Evolutionary conservation across 1,284 basidiomycete genomes (phyloP).

Genomic region (Waitea zeae): DNA sequence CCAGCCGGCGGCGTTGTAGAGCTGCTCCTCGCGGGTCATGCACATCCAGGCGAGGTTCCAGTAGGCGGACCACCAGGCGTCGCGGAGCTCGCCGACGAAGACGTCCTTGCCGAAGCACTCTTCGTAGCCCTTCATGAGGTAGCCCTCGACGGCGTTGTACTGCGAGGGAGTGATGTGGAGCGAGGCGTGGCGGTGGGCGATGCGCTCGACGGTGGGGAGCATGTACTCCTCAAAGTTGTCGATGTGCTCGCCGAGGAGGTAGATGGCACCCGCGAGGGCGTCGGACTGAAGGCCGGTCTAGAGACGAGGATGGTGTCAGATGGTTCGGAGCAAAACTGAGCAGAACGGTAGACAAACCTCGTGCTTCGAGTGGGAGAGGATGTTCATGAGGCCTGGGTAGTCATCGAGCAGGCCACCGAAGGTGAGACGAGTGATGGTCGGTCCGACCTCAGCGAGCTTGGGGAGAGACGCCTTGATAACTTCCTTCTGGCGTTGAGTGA

Average conservation of each 20-base stretch:
- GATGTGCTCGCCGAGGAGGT: constrained; percentile 12
- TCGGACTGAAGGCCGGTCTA: constrained; percentile 9
- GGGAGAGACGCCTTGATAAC: constrained; percentile 11
- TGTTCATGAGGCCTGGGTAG: constrained; percentile 10
- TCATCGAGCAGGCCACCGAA: constrained; percentile 11
- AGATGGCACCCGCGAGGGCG: constrained; percentile 11
- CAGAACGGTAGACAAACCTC: constrained; percentile 6
- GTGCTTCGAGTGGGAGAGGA: constrained; percentile 12
- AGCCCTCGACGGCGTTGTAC: constrained; percentile 11
- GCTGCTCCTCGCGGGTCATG: constrained; percentile 11
- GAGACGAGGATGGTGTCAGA: background rate
- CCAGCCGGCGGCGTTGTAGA: constrained; percentile 11
- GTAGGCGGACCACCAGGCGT: constrained; percentile 12
- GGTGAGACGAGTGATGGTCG: constrained; percentile 8
- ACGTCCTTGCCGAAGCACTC: constrained; percentile 10
- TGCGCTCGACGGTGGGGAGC: constrained; percentile 12
- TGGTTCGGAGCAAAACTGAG: background rate
- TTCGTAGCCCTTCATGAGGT: constrained; percentile 10
- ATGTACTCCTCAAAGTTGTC: constrained; percentile 11
- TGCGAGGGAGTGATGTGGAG: constrained; percentile 11
- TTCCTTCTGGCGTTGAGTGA: constrained; percentile 11
- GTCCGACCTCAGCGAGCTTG: constrained; percentile 9
- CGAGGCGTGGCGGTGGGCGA: constrained; percentile 12
- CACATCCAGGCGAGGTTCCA: constrained; percentile 12
- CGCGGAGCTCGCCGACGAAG: constrained; percentile 9